Evolutionary conservation across 2,329 filamentous ascomycete genomes (phyloP).

Genomic region (Scedosporium dehoogii): DNA sequence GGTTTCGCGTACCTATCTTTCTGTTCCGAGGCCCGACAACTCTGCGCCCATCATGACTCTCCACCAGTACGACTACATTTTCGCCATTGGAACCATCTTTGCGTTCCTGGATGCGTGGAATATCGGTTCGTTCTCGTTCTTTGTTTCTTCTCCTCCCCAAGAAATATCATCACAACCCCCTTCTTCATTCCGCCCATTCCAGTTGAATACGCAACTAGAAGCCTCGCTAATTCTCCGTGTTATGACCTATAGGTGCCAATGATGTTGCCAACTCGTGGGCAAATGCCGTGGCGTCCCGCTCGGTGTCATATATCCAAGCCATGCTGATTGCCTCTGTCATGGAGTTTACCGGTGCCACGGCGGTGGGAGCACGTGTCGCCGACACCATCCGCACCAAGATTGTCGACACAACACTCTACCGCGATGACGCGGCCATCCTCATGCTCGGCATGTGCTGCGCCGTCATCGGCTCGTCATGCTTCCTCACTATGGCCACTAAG

Average conservation of each 20-base stretch:
- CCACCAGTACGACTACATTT: constrained; percentile 51
- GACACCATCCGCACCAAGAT: constrained; percentile 53
- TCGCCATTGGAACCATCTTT: constrained; percentile 55
- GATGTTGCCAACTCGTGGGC: constrained; percentile 73
- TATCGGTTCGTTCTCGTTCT: constrained; percentile 33
- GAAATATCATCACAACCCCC: background rate
- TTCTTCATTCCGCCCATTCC: too few relatives aligned
- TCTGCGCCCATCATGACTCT: constrained; percentile 22
- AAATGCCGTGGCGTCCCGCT: constrained; percentile 60
- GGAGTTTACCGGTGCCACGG: constrained; percentile 51
- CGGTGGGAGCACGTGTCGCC: constrained; percentile 50
- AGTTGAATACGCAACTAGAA: background rate
- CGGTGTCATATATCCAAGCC: constrained; percentile 50
- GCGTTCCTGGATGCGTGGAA: constrained; percentile 59
- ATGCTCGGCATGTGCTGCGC: constrained; percentile 52
- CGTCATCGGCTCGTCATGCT: constrained; percentile 40
- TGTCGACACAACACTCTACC: constrained; percentile 38
- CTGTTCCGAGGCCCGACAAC: too few relatives aligned
- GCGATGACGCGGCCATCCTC: constrained; percentile 36
- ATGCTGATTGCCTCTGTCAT: constrained; percentile 48
- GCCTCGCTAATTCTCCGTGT: background rate
- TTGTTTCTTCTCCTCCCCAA: background rate
- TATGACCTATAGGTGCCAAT: constrained; percentile 27
- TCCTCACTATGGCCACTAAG: constrained; percentile 44
- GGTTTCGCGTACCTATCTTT: too few relatives aligned